Percentiles rank a stretch among this genome's conserved stretches.
phyloP scores from a whole-genome alignment of 1,284 basidiomycete species.

The Hypsizygus ulmarius region DNA sequence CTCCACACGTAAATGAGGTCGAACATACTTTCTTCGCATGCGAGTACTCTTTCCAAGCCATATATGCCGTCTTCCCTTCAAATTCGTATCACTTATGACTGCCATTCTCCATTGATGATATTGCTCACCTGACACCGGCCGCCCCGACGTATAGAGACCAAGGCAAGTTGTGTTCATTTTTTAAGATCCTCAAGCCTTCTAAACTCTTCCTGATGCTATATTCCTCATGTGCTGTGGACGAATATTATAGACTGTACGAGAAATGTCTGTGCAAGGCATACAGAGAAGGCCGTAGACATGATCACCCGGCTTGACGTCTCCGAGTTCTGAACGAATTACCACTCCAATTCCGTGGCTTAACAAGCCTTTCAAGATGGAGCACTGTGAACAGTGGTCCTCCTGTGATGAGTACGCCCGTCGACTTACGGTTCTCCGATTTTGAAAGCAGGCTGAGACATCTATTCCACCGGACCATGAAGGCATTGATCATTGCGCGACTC shows the following conservation, averaged over 20 bases:
- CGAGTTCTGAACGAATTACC: conserved; percentile 21
- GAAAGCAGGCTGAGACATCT: conserved; percentile 4
- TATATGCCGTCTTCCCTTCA: conserved; percentile 41
- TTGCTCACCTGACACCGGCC: conserved; percentile 29
- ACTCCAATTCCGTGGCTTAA: conserved; percentile 20
- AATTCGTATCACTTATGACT: not conserved
- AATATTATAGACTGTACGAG: not conserved
- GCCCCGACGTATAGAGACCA: conserved; percentile 33
- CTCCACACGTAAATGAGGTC: no score
- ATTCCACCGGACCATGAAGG: not conserved
- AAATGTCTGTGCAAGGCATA: not conserved
- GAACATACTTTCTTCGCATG: conserved; percentile 35
- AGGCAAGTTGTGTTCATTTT: conserved; percentile 25
- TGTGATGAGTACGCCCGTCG: not conserved
- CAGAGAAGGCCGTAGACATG: conserved; percentile 15
- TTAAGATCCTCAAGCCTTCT: conserved; percentile 20
- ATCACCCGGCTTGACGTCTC: conserved; percentile 13
- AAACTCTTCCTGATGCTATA: conserved; percentile 13
- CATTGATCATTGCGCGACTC: not conserved
- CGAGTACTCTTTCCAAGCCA: conserved; percentile 38
- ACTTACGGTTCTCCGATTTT: conserved; percentile 13
- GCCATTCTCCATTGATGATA: no score
- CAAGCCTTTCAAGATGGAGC: conserved; percentile 9
- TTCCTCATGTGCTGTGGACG: conserved; percentile 15
- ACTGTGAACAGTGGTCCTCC: not conserved